phyloP scores from a whole-genome alignment of 2,329 filamentous ascomycete genomes.

The Anthostomella pinea region DNA sequence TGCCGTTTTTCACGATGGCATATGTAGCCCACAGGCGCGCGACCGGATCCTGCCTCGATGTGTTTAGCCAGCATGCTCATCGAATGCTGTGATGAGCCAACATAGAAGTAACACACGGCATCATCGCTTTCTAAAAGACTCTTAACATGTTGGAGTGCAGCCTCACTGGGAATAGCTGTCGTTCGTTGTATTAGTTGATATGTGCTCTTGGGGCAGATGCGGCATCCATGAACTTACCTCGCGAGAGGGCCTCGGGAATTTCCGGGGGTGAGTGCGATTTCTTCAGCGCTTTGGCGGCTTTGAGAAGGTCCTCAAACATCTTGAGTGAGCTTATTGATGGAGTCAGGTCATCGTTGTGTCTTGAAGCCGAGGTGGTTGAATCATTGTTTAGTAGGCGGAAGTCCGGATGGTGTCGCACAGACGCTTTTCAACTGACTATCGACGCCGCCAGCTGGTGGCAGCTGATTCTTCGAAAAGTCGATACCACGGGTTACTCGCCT shows the following conservation, averaged over 20 bases:
- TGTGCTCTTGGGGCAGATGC: neutral
- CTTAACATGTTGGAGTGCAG: slow-evolving; percentile 7
- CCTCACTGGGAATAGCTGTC: slow-evolving; percentile 11
- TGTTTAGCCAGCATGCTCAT: neutral
- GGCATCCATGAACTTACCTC: slow-evolving; percentile 5
- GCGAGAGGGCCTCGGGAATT: slow-evolving; percentile 7
- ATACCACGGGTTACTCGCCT: too few species aligned
- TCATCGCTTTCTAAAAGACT: slow-evolving; percentile 5
- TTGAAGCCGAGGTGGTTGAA: too few species aligned
- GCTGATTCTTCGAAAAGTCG: too few species aligned
- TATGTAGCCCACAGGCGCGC: slow-evolving; percentile 14
- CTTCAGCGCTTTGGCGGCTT: slow-evolving; percentile 4
- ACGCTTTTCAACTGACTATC: too few species aligned
- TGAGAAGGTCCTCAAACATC: slow-evolving; percentile 16
- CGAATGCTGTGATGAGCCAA: neutral
- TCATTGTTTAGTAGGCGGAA: too few species aligned
- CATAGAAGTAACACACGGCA: slow-evolving; percentile 7
- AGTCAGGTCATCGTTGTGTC: too few species aligned
- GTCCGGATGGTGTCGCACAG: too few species aligned
- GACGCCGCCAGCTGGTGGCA: too few species aligned
- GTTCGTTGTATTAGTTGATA: slow-evolving; percentile 5
- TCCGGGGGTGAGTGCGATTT: slow-evolving; percentile 7
- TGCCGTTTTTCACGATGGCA: slow-evolving; percentile 8
- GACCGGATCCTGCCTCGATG: slow-evolving; percentile 7
- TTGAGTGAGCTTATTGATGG: too few species aligned